Conservation (phyloP, 2,329 filamentous ascomycete genomes). For the Hypoxylon rubiginosum region DNA sequence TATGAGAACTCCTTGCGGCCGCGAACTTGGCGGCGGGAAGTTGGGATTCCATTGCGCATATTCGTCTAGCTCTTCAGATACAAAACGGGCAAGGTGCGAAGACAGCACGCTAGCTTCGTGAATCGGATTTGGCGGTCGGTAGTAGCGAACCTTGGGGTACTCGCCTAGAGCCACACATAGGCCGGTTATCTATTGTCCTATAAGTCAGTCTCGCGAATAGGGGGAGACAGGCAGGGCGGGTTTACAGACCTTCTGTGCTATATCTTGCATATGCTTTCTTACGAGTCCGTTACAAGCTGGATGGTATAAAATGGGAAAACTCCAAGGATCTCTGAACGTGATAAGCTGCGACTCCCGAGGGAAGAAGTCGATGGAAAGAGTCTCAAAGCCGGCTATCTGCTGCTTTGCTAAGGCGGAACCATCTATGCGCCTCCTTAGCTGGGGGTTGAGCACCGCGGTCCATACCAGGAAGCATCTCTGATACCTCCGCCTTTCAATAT, state of each 20-base stretch:
- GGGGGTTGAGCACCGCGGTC: slow-evolving; percentile 80
- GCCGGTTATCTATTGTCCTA: slow-evolving; percentile 75
- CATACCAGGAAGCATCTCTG: slow-evolving; percentile 84
- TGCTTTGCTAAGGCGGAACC: slow-evolving; percentile 76
- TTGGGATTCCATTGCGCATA: slow-evolving; percentile 87
- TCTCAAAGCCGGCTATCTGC: slow-evolving; percentile 83
- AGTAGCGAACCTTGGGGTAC: slow-evolving; percentile 93
- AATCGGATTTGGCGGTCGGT: slow-evolving; percentile 77
- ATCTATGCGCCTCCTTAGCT: slow-evolving; percentile 80
- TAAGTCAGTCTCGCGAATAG: slow-evolving; percentile 29
- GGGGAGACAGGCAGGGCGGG: background rate
- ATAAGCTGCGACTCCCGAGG: slow-evolving; percentile 92
- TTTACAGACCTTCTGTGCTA: slow-evolving; percentile 83
- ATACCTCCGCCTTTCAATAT: slow-evolving; percentile 89
- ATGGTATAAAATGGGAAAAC: slow-evolving; percentile 93
- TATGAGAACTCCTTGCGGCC: slow-evolving; percentile 85
- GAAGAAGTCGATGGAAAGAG: slow-evolving; percentile 88
- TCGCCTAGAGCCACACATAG: slow-evolving; percentile 94
- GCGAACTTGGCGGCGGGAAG: slow-evolving; percentile 83
- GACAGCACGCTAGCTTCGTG: slow-evolving; percentile 93
- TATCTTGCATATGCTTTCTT: slow-evolving; percentile 81
- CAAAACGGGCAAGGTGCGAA: slow-evolving; percentile 88
- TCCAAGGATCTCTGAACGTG: slow-evolving; percentile 95
- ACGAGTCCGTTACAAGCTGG: slow-evolving; percentile 89
- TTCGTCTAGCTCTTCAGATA: slow-evolving; percentile 90